These are phyloP conservation scores for Anthracocystis walkeri DNA, from an alignment of 1,284 basidiomycete genomes.

Conservation along the genomic window DNA sequence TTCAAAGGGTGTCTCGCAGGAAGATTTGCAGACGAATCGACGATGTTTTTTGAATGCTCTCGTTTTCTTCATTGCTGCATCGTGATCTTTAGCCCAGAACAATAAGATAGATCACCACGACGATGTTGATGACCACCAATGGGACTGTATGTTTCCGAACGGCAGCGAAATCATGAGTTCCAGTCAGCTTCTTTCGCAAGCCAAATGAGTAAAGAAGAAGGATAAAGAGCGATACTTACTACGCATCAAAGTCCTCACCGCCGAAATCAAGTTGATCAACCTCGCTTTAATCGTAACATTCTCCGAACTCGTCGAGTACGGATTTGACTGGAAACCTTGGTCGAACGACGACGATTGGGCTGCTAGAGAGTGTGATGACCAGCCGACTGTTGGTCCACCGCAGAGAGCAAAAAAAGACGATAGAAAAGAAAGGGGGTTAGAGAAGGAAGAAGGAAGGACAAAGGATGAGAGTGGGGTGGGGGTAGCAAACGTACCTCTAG, in stretches of 20 bases:
- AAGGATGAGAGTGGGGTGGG: not conserved
- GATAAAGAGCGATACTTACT: constrained; percentile 75
- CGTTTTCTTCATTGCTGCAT: not conserved
- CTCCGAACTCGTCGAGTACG: constrained; percentile 6
- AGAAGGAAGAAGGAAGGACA: not conserved
- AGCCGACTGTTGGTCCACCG: constrained; percentile 78
- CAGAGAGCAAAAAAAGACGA: too few species aligned
- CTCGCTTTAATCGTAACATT: constrained; percentile 80
- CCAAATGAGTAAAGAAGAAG: not conserved
- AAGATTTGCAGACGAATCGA: too few species aligned
- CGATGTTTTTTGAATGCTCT: too few species aligned
- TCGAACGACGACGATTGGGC: constrained; percentile 31
- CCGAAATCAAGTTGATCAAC: constrained; percentile 89
- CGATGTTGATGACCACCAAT: constrained; percentile 60
- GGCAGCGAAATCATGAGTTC: too few species aligned
- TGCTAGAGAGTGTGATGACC: constrained; percentile 74
- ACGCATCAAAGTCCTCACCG: constrained; percentile 92
- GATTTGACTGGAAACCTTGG: constrained; percentile 41
- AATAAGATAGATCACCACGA: constrained; percentile 61
- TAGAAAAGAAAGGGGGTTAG: not conserved
- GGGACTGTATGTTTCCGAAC: constrained; percentile 38
- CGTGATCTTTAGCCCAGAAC: constrained; percentile 36
- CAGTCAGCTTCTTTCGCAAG: not conserved
- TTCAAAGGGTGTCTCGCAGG: too few species aligned
- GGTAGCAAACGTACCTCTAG: constrained; percentile 78